A percentile compares a stretch with the other conserved stretches of the same genome.
phyloP scores from a whole-genome alignment of 73 alveolate genomes.

The Blepharisma stoltei region DNA sequence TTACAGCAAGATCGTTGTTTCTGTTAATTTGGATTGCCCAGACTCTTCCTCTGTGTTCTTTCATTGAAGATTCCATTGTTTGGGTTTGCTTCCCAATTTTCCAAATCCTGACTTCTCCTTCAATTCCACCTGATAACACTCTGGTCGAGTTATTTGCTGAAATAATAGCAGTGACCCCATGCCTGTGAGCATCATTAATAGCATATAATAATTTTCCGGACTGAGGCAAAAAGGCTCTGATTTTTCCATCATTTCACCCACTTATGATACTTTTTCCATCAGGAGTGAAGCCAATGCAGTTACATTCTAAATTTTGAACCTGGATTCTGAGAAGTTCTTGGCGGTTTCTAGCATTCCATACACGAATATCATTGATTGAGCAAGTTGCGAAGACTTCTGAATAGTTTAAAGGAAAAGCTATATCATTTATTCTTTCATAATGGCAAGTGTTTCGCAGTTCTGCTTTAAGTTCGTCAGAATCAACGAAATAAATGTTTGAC shows the following conservation, averaged over 20 bases:
- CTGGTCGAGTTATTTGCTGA: slow-evolving; percentile 53
- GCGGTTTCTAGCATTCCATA: slow-evolving; percentile 78
- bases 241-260: slow-evolving; percentile 97
- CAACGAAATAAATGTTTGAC: slow-evolving; percentile 75
- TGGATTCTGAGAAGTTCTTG: slow-evolving; percentile 88
- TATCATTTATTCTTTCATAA: slow-evolving; percentile 87
- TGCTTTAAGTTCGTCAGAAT: slow-evolving; percentile 76
- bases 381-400: slow-evolving; percentile 83
- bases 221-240: slow-evolving; percentile 94
- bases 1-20: slow-evolving; percentile 85
- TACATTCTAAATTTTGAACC: slow-evolving; percentile 92
- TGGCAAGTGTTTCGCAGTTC: slow-evolving; percentile 95
- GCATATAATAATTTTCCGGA: slow-evolving; percentile 90
- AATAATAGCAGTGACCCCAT: slow-evolving; percentile 85
- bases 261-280: slow-evolving; percentile 89
- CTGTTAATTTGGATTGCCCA: slow-evolving; percentile 64
- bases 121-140: slow-evolving; percentile 93
- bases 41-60: slow-evolving; percentile 90
- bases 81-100: slow-evolving; percentile 77
- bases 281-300: slow-evolving; percentile 65
- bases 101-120: slow-evolving; percentile 97
- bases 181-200: slow-evolving; percentile 83
- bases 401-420: slow-evolving; percentile 75
- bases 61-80: slow-evolving; percentile 76
- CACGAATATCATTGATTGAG: slow-evolving; percentile 79